Percentiles rank a stretch among this genome's conserved stretches.
Conservation (phyloP, 2,329 filamentous ascomycete genomes). For the Hypoxylon sp. region DNA sequence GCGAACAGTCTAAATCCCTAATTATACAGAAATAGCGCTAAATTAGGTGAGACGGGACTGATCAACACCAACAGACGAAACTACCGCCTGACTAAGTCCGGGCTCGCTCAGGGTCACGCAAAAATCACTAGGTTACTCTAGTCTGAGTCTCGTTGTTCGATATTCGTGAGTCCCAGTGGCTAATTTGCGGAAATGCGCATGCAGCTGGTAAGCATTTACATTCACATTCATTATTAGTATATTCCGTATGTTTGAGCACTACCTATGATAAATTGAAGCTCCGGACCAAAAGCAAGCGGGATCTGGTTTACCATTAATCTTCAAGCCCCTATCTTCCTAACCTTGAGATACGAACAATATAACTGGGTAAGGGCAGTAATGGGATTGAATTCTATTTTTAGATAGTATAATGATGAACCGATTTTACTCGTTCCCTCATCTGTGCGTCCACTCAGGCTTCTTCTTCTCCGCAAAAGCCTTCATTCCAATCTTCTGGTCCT, state of each 20-base stretch:
- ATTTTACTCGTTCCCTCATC: constrained; percentile 59
- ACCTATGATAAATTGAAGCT: background rate
- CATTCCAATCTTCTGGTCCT: constrained; percentile 98
- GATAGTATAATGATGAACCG: background rate
- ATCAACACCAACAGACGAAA: too few relatives aligned
- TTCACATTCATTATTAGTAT: background rate
- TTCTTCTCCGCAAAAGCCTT: constrained; percentile 95
- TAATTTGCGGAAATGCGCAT: background rate
- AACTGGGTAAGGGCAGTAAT: background rate
- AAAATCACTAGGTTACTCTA: background rate
- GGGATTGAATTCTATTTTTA: background rate
- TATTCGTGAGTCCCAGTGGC: background rate
- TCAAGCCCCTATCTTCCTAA: background rate
- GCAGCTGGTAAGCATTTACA: background rate
- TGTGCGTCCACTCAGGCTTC: constrained; percentile 89
- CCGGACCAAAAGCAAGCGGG: background rate
- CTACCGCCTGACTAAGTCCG: too few relatives aligned
- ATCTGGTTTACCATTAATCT: background rate
- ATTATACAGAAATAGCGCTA: too few relatives aligned
- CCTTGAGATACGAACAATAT: background rate
- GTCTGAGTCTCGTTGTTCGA: background rate
- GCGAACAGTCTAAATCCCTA: too few relatives aligned
- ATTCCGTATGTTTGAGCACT: background rate
- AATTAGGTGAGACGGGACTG: too few relatives aligned
- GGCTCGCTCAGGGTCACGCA: background rate